Conservation (phyloP, 495 filamentous ascomycete species). For the Staphylotrichum tortipilum region DNA sequence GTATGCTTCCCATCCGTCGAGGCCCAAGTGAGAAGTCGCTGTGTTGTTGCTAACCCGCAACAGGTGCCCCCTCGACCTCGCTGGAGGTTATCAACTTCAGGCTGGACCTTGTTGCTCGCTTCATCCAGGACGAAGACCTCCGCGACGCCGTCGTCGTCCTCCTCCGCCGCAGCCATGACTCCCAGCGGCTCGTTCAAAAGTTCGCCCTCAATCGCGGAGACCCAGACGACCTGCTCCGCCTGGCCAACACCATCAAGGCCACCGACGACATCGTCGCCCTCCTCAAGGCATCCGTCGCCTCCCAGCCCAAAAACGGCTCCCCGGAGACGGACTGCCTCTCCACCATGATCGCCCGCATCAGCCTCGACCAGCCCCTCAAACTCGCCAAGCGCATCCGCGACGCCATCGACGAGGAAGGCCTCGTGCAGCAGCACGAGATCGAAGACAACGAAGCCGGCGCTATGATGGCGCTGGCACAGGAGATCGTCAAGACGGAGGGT, state of each 20-base stretch:
- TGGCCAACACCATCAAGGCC: conserved; percentile 73
- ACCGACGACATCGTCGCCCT: conserved; percentile 56
- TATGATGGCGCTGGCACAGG: conserved; percentile 58
- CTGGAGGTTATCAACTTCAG: conserved; percentile 68
- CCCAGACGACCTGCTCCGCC: conserved; percentile 77
- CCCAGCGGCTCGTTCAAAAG: conserved; percentile 82
- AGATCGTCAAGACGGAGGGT: conserved; percentile 54
- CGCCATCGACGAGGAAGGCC: conserved; percentile 88
- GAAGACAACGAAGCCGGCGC: conserved; percentile 63
- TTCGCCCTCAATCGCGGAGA: conserved; percentile 89
- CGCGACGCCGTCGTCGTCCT: conserved; percentile 57
- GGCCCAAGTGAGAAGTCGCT: no score
- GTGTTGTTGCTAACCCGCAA: conserved; percentile 4
- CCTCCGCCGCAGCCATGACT: conserved; percentile 73
- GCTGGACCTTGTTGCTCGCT: conserved; percentile 70
- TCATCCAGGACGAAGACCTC: conserved; percentile 53
- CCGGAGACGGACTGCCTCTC: conserved; percentile 34
- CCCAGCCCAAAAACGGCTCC: background rate
- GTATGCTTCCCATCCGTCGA: conserved; percentile 46
- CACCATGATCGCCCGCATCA: conserved; percentile 51
- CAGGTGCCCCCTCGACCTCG: conserved; percentile 76
- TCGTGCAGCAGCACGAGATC: conserved; percentile 66
- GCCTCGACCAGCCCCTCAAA: conserved; percentile 55
- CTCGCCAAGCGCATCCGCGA: conserved; percentile 63
- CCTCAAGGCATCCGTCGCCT: conserved; percentile 19